Base-by-base conservation (phyloP, 129 eudicot species). In the Gnaphalium uliginosum region DNA sequence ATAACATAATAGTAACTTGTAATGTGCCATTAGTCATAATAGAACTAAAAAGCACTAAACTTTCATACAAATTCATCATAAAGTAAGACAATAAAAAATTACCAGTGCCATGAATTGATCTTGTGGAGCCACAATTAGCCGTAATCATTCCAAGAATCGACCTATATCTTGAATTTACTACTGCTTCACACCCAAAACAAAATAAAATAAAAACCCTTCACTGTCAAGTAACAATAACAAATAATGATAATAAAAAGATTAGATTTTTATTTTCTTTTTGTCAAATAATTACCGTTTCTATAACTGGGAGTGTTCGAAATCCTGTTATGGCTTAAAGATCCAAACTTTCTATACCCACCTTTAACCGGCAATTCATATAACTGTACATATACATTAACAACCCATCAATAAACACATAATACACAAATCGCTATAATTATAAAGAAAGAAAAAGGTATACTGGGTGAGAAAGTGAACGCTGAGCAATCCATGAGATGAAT, bases 31-130 rank as follows among this genome's bases (percentile, higher is more conserved):
- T 66, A 23, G 18, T 18, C 35, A 64, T 48, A 23, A 46, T 21
- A 43, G 21, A 68, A 54, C 18, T 6, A 77, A 46, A 39, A 46
- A 23, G 5, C 5, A 6, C 4, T 8, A 51, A 26, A 1, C 15
- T 50, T 69, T 27, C 24, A 7, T 56, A 51, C 14, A 60, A 27
- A 6, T 54, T 56, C 4, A 71, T 21, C 19, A n/a, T 11, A 19
- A 54, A 56, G 22, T 60, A 46, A 77, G 22, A 14, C 7, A 67
- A 10, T 41, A 59, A 0, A 7, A 7, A 37, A 74, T 22, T 85
- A 85, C 89, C 86, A 32, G 86, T 77, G 86, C 78, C 83, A 81
- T 85, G 86, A 78, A 85, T 64, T 5, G 81, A 81, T 71, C 89
- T 81, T 24, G 70, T 24, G 24, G 71, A 41, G n/a, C 82, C 69